Conservation (phyloP, 1,139 yeast species). For the Arxiozyma heterogenica region DNA sequence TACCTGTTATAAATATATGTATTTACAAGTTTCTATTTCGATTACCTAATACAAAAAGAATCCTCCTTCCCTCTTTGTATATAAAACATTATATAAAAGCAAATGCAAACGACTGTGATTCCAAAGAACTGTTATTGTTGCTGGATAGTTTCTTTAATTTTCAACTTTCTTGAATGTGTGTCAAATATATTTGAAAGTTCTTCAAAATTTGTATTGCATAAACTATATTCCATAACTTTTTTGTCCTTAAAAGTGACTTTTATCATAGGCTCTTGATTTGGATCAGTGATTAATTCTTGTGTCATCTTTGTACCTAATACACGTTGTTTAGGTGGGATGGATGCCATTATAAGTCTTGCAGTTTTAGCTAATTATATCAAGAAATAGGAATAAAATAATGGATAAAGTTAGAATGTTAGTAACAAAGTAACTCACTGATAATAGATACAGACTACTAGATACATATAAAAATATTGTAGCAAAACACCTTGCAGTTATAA, state of each 20-base stretch:
- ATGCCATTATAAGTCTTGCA: slow-evolving; percentile 70
- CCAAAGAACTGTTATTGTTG: not conserved
- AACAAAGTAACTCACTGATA: not conserved
- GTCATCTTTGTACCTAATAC: slow-evolving; percentile 41
- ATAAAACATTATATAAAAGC: not conserved
- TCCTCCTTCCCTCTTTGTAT: not conserved
- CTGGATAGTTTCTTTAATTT: slow-evolving; percentile 55
- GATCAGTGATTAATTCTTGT: slow-evolving; percentile 47
- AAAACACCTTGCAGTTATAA: not conserved
- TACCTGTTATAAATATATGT: too few species aligned
- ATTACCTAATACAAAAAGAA: not conserved
- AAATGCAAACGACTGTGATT: not conserved
- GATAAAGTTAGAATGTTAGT: slow-evolving; percentile 9
- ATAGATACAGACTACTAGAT: not conserved
- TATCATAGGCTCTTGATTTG: slow-evolving; percentile 43
- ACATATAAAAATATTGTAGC: too few species aligned
- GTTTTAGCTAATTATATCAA: slow-evolving; percentile 44
- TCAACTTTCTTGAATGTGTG: slow-evolving; percentile 61
- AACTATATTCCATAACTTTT: slow-evolving; percentile 58
- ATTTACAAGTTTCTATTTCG: not conserved
- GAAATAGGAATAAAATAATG: slow-evolving; percentile 5
- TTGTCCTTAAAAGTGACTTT: slow-evolving; percentile 81
- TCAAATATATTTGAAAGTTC: slow-evolving; percentile 54
- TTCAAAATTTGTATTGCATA: slow-evolving; percentile 41
- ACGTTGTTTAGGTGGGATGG: slow-evolving; percentile 65